Evolutionary conservation across 805 yeast genomes (phyloP).

Genomic region (Candida ascalaphidarum): DNA sequence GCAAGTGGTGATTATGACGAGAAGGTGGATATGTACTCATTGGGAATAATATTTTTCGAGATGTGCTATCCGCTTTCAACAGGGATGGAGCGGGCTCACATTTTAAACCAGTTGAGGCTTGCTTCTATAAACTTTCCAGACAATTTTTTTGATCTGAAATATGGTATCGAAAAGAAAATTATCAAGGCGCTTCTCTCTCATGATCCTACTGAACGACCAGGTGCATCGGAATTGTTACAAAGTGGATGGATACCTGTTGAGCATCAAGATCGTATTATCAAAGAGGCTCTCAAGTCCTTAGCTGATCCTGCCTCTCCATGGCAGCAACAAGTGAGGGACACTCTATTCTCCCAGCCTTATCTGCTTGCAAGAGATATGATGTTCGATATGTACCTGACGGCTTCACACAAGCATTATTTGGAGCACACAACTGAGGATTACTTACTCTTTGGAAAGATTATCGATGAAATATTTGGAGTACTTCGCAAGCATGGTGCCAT

Average conservation of each 20-base stretch:
- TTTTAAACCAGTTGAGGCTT: constrained; percentile 55
- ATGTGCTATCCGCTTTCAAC: constrained; percentile 85
- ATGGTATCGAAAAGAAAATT: constrained; percentile 55
- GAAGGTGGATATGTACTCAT: constrained; percentile 91
- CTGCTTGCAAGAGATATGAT: constrained; percentile 77
- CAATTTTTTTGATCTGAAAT: constrained; percentile 47
- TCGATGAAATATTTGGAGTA: constrained; percentile 49
- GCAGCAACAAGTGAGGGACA: constrained; percentile 86
- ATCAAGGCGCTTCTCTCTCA: constrained; percentile 66
- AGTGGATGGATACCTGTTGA: constrained; percentile 84
- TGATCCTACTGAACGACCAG: constrained; percentile 69
- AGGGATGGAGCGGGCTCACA: constrained; percentile 85
- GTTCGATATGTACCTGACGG: constrained; percentile 48
- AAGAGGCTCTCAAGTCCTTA: constrained; percentile 77
- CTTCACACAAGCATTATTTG: constrained; percentile 14
- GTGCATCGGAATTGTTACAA: constrained; percentile 64
- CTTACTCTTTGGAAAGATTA: constrained; percentile 51
- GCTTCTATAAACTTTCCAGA: constrained; percentile 59
- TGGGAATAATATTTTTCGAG: constrained; percentile 92
- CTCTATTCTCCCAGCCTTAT: constrained; percentile 78
- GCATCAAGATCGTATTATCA: constrained; percentile 82
- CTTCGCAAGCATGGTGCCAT: constrained; percentile 84
- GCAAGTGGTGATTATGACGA: constrained; percentile 77
- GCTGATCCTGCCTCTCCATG: constrained; percentile 90
- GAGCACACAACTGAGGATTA: constrained; percentile 33